phyloP scores from a whole-genome alignment of 148 eudicot genomes.

The Diospyros kaki region DNA sequence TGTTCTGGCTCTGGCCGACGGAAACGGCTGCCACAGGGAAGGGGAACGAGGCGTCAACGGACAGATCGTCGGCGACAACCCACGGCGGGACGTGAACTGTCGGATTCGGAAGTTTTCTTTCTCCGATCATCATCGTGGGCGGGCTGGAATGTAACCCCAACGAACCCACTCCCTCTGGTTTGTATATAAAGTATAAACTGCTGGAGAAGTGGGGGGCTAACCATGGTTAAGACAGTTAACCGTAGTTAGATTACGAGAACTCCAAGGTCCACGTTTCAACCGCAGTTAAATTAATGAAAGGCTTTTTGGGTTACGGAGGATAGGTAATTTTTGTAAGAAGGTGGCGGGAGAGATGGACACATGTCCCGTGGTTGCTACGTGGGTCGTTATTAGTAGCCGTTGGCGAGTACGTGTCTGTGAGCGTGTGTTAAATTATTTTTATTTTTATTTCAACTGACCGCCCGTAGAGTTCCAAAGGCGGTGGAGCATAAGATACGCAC shows the following conservation, averaged over 20 bases:
- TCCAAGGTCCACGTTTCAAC: neutral
- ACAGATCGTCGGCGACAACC: slow-evolving; percentile 18
- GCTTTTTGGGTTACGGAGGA: neutral
- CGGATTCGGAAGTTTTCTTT: slow-evolving; percentile 17
- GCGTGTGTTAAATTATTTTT: neutral
- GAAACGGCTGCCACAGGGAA: neutral
- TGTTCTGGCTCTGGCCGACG: too few species aligned
- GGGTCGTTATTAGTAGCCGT: neutral
- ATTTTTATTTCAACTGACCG: neutral
- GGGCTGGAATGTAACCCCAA: neutral
- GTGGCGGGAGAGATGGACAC: too few species aligned
- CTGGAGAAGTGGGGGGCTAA: neutral
- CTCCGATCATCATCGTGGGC: slow-evolving; percentile 18
- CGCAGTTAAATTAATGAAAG: neutral
- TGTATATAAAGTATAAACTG: slow-evolving; percentile 13
- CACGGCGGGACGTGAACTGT: slow-evolving; percentile 50
- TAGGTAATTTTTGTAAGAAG: too few species aligned
- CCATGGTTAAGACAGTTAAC: slow-evolving; percentile 3
- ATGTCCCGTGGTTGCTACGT: neutral
- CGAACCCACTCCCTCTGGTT: neutral
- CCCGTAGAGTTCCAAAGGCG: neutral
- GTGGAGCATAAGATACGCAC: neutral
- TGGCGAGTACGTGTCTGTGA: neutral
- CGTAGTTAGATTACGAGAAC: neutral
- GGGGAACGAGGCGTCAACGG: slow-evolving; percentile 16